Base-by-base conservation (phyloP, 225 moss, liverwort and hornwort species). In the Ulota crispa region DNA sequence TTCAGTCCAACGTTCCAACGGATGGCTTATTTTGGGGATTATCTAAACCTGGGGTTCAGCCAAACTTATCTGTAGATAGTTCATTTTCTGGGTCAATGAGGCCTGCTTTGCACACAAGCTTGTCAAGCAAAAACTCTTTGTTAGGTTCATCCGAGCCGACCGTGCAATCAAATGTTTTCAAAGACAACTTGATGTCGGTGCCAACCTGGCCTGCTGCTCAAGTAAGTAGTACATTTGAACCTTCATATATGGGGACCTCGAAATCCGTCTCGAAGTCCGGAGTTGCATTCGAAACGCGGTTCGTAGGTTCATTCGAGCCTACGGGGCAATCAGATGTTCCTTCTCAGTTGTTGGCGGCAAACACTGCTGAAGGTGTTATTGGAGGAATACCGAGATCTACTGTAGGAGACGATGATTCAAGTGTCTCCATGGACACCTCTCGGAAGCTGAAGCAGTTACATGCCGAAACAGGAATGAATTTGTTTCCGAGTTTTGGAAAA, bases 1-100 rank as follows among this genome's bases (percentile, higher is more conserved):
- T 71, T 76, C 74, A 83, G 64, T 57, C 47, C 2, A 79, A 45
- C 9, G 50, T 61, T 70, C 6, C 73, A 16, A 73, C 55, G 32
- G 77, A 79, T 70, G 75, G 61, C 32, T 83, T 83, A 11, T 63
- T 62, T 24, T 76, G 66, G 66, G 77, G 71, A 69, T 66, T 43
- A 34, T 82, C 82, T 80, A 68, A 72, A 28, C 54, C 90, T 34
- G 86, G 86, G 24, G 76, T 83, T 64, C 86, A 87, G 73, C 34
- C 86, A 30, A 78, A 52, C 59, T 73, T 82, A 27, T 50, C 79
- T 28, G 79, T 83, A 21, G 83, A 83, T 34, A 73, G 45, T 23
- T 11, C 43, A 43, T 43, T 43, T 43, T 43, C 43, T 43, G 78
- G 83, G 65, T 20, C 75, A 30, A 78, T 73, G 31, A 67, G 75